A percentile compares a stretch with the other conserved stretches of the same genome.
Evolutionary conservation across 2,329 filamentous ascomycete genomes (phyloP).

Genomic region (Fusarium coicis): DNA sequence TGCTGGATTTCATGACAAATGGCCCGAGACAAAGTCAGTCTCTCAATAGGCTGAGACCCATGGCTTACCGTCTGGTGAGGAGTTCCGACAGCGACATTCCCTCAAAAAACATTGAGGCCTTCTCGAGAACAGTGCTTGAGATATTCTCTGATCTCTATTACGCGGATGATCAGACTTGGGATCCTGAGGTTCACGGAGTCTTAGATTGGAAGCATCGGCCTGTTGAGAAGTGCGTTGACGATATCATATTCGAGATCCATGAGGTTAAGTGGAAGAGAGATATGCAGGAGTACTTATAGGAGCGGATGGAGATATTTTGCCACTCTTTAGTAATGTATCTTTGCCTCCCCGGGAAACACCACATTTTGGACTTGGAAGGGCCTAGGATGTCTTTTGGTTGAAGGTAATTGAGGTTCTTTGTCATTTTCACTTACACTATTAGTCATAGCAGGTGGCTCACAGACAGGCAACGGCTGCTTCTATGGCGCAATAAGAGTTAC

Average conservation of each 20-base stretch:
- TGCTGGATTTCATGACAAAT: not conserved
- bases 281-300: not conserved
- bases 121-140: not conserved
- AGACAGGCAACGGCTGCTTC: not conserved
- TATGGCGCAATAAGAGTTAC: not conserved
- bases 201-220: not conserved
- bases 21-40: no score
- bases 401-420: not conserved
- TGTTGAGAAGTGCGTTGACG: not conserved
- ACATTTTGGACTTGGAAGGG: not conserved
- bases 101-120: not conserved
- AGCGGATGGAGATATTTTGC: not conserved
- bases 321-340: not conserved
- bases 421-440: not conserved
- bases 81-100: not conserved
- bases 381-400: not conserved
- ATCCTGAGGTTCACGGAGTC: slow-evolving; percentile 2
- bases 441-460: not conserved
- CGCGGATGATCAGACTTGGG: not conserved
- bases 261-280: not conserved
- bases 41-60: accelerated
- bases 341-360: not conserved
- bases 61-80: not conserved
- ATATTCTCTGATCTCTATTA: not conserved
- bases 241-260: not conserved